Base-by-base conservation (phyloP, 23 red algal species). In the Gracilaria domingensis region DNA sequence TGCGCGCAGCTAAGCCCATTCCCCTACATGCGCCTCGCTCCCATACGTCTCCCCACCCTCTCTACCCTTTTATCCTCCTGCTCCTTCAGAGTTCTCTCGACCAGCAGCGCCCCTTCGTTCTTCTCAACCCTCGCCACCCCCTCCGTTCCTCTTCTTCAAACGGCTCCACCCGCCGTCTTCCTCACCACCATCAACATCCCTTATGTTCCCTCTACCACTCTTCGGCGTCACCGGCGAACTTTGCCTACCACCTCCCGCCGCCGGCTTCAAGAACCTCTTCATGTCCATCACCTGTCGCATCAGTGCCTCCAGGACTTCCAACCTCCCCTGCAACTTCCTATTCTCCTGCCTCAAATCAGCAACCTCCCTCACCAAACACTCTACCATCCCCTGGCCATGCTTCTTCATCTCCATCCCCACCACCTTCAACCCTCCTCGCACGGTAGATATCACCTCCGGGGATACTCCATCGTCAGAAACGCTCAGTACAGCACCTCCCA, bases 261-360 rank as follows among this genome's bases (percentile, higher is more conserved):
- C 65, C 28, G 7, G 17, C 23, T 34, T 70, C 65, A 70, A 17
- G 4, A 70, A 35, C 28, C 25, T 26, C 65, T 70, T 70, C 65
- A 70, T 70, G 13, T 70, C 65, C 25, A 70, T 26, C 65, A 70
- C 23, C 65, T 33, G 12, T 70, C 65, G 13, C 28, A 70, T 34
- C 35, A 35, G 65, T 9, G 35, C 25, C 65, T 70, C 25, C 65
- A 70, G 2, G 7, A 70, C 1, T 26, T 58, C 65, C 65, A 17
- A 9, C 4, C 65, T 12, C 8, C 65, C 35, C 12, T 34, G 35
- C 65, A 70, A 34, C 25, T 9, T 25, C 28, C 18, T 34, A 34
- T 70, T 70, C 35, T 16, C 25, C 30, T 17, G 35, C 25, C 28
- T 24, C 35, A 70, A 4, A 9, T 38, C 35, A 4, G 3, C 65